phyloP scores from a whole-genome alignment of 176 grass and related monocot species.

The Carex littledalei region DNA sequence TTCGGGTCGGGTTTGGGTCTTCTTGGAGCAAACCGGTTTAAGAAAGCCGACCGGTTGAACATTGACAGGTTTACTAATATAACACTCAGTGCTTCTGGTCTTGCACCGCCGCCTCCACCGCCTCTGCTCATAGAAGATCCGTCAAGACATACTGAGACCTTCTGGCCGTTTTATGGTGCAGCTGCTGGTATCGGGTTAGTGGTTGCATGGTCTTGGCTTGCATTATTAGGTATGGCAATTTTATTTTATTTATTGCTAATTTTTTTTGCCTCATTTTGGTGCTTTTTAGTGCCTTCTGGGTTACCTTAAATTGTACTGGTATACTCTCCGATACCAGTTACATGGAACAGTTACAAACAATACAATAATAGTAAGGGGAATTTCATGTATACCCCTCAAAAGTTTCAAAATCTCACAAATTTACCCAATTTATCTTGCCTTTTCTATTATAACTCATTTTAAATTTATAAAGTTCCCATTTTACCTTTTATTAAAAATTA shows the following conservation, averaged over 20 bases:
- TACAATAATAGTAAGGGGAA: background rate
- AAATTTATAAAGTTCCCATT: too few species aligned
- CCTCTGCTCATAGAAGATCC: constrained; percentile 19
- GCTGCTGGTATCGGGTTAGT: constrained; percentile 48
- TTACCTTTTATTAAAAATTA: too few species aligned
- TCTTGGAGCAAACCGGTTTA: constrained; percentile 72
- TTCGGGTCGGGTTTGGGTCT: constrained; percentile 58
- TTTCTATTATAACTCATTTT: too few species aligned
- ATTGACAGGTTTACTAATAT: constrained; percentile 69
- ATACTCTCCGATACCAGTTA: background rate
- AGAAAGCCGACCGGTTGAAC: constrained; percentile 71
- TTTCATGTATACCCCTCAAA: too few species aligned
- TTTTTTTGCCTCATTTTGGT: background rate
- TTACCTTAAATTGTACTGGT: background rate
- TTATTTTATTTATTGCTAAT: background rate
- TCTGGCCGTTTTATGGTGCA: constrained; percentile 87
- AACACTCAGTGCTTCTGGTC: constrained; percentile 14
- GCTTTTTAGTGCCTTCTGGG: background rate
- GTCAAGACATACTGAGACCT: constrained; percentile 75
- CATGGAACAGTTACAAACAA: background rate
- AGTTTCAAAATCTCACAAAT: too few species aligned
- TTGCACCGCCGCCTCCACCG: constrained; percentile 31
- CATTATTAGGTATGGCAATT: constrained; percentile 19
- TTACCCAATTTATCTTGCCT: too few species aligned
- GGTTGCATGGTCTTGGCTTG: constrained; percentile 73